Base-by-base conservation (phyloP, 441 rosid genomes). In the Brassica balearica region DNA sequence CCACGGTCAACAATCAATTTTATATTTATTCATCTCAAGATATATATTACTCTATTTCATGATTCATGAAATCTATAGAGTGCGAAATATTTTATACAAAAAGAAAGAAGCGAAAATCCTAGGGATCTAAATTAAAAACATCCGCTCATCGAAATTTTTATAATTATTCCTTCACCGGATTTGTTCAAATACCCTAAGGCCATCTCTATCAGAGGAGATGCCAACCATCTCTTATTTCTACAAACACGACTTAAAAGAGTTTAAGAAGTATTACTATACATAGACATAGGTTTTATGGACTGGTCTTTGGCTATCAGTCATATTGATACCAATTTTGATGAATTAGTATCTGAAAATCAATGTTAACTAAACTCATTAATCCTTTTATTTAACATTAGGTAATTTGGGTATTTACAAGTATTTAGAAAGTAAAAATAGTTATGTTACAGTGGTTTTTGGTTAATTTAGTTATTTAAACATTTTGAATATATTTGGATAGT, bases 1-100 rank as follows among this genome's bases (percentile, higher is more conserved):
- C 74, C 73, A 68, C 32, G 65, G 81, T 78, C 81, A 78, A 78
- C 81, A 78, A 36, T 72, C 41, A 60, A 4, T 66, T 78, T 67
- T 67, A 8, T 72, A 29, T 64, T 8, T 55, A 19, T 27, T 69
- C 62, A 27, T 38, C 14, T 25, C 7, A 55, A 8, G 10, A 56
- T 60, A 63, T 68, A 53, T 38, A 36, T 25, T 36, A 22, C 29
- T 66, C 25, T 66, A 5, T 62, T 76, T 62, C 41, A 9, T 48
- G 55, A 53, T 69, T 53, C 20, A 63, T 77, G 60, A 36, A 53
- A 14, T 6, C n/a, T 69, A 63, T 34, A 20, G 55, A 32, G 56
- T 76, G 63, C 69, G 19, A 48, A n/a, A 48, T 48, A 48, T 5
- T n/a, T 48, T 48, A 48, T 48, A 14, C 56, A 48, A 5, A n/a